These are phyloP conservation scores for Oehlia diaphana DNA, from an alignment of 192 early-diverging fungal genomes.

Conservation along the genomic window DNA sequence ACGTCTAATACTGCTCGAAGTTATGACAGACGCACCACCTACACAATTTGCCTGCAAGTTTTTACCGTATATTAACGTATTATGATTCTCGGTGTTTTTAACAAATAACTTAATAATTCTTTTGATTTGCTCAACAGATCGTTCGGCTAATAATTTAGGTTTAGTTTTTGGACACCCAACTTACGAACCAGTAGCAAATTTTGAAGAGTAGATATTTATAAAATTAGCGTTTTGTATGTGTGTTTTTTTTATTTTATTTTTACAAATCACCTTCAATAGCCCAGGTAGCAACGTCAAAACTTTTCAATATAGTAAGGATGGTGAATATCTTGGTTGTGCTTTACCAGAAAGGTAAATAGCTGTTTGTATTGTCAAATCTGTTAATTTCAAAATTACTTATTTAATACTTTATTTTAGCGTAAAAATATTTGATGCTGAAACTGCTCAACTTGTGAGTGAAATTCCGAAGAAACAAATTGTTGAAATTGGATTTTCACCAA, in stretches of 20 bases:
- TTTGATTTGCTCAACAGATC: conserved; percentile 37
- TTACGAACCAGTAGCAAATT: conserved; percentile 48
- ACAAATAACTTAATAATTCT: neutral
- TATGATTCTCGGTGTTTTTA: neutral
- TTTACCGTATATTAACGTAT: neutral
- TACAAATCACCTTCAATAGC: conserved; percentile 24
- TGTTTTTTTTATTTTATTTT: conserved; percentile 2
- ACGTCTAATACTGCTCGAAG: neutral
- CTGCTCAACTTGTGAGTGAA: conserved; percentile 58
- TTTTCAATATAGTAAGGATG: conserved; percentile 76
- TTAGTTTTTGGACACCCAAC: conserved; percentile 55
- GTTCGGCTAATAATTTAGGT: conserved; percentile 54
- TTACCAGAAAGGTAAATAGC: conserved; percentile 54
- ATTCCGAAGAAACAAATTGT: conserved; percentile 68
- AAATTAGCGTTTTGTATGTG: neutral
- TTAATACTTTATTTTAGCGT: conserved; percentile 46
- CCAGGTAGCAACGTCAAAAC: conserved; percentile 49
- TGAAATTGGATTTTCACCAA: conserved; percentile 90
- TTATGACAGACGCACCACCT: neutral
- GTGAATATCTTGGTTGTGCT: conserved; percentile 66
- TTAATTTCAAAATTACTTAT: neutral
- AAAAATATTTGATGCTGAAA: conserved; percentile 71
- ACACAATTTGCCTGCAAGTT: neutral
- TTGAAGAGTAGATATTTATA: conserved; percentile 48
- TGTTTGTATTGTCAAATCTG: neutral